A percentile compares a stretch with the other conserved stretches of the same genome.
Conservation (phyloP, 2,329 filamentous ascomycete genomes). For the Xylariaceae sp. region DNA sequence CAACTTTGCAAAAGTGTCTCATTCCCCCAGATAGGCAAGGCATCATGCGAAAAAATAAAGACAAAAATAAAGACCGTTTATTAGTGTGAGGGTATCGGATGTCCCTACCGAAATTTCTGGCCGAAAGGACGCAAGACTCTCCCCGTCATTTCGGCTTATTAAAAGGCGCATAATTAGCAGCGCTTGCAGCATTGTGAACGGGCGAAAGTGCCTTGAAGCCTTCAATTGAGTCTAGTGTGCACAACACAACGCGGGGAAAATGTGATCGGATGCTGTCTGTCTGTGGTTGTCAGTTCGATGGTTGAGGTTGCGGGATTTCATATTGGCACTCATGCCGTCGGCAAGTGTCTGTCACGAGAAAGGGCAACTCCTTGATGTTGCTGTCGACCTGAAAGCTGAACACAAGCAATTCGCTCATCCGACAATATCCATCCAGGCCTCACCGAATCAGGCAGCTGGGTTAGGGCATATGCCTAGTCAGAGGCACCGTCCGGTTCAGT, state of each 20-base stretch:
- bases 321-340: too few relatives aligned
- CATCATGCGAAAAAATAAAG: too few relatives aligned
- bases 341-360: too few relatives aligned
- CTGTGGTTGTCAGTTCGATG: background rate
- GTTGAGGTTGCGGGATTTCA: too few relatives aligned
- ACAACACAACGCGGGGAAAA: background rate
- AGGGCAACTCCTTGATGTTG: too few relatives aligned
- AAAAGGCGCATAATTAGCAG: background rate
- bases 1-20: background rate
- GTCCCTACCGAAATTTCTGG: background rate
- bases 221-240: too few relatives aligned
- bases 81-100: background rate
- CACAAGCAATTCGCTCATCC: background rate
- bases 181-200: background rate
- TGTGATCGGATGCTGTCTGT: background rate
- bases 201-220: background rate
- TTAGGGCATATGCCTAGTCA: background rate
- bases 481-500: too few relatives aligned
- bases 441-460: background rate
- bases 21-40: background rate
- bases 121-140: background rate
- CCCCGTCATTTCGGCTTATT: background rate
- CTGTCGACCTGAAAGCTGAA: background rate
- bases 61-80: too few relatives aligned
- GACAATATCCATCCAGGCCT: background rate